Conservation (phyloP, 1,284 basidiomycete species). For the Sporisorium reilianum region DNA sequence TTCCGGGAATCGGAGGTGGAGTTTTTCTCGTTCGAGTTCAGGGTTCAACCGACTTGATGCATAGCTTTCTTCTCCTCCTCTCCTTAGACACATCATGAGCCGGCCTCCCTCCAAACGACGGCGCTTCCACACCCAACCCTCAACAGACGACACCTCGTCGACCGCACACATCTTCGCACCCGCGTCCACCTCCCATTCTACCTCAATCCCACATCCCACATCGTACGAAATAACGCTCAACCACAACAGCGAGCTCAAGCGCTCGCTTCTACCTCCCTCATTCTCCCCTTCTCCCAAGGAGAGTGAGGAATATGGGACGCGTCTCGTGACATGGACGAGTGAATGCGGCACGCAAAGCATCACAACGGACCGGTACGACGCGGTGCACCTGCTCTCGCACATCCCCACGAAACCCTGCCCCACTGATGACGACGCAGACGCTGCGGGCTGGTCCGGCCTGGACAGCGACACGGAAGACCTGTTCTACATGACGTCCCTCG, state of each 20-base stretch:
- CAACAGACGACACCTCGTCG: background rate
- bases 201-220: background rate
- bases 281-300: background rate
- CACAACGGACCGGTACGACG: conserved; percentile 33
- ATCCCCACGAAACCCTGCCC: background rate
- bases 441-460: conserved; percentile 35
- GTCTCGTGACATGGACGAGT: conserved; percentile 30
- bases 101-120: conserved; percentile 7
- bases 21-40: conserved; percentile 5
- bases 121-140: conserved; percentile 4
- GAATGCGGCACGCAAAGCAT: conserved; percentile 1
- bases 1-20: conserved; percentile 38
- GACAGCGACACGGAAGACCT: conserved; percentile 37
- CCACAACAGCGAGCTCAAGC: conserved; percentile 15
- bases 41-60: conserved; percentile 7
- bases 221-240: conserved; percentile 37
- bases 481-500: conserved; percentile 30
- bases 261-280: conserved; percentile 1
- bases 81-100: conserved; percentile 9
- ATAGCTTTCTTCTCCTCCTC: background rate
- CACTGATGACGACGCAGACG: background rate
- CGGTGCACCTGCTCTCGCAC: conserved; percentile 24
- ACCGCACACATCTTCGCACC: conserved; percentile 23
- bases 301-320: background rate
- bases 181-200: background rate